phyloP scores from a whole-genome alignment of 179 eudicot genomes.

The Carnegiea gigantea region DNA sequence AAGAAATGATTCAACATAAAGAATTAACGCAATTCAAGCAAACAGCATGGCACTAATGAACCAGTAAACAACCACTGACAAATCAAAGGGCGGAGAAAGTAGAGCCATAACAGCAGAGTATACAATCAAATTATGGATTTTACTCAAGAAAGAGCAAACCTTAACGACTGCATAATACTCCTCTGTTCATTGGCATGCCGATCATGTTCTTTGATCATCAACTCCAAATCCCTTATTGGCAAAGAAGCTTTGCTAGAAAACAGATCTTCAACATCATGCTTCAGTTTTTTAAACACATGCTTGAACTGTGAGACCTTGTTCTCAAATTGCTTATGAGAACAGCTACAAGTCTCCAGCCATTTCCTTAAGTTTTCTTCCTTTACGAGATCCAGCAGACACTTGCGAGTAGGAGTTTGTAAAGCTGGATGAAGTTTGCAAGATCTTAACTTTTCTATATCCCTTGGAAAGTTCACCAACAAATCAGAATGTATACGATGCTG shows the following conservation, averaged over 20 bases:
- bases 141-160: constrained; percentile 43
- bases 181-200: constrained; percentile 61
- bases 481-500: constrained; percentile 71
- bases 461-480: constrained; percentile 57
- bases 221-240: constrained; percentile 66
- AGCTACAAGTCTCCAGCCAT: constrained; percentile 61
- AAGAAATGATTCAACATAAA: not conserved
- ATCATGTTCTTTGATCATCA: constrained; percentile 61
- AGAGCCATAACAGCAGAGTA: not conserved
- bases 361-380: constrained; percentile 85
- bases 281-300: constrained; percentile 83
- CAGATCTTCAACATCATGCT: constrained; percentile 71
- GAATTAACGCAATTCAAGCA: not conserved
- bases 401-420: constrained; percentile 60
- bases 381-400: constrained; percentile 87
- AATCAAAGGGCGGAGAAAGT: not conserved
- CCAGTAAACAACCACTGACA: not conserved
- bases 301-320: constrained; percentile 83
- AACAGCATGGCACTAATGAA: not conserved
- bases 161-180: constrained; percentile 90
- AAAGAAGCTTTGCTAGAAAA: constrained; percentile 73
- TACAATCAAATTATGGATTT: not conserved
- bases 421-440: constrained; percentile 66
- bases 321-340: constrained; percentile 85
- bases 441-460: constrained; percentile 76